A percentile compares a stretch with the other conserved stretches of the same genome.
These are phyloP conservation scores for Antarctomyces pellizariae DNA, from an alignment of 495 filamentous ascomycete genomes.

Conservation along the genomic window DNA sequence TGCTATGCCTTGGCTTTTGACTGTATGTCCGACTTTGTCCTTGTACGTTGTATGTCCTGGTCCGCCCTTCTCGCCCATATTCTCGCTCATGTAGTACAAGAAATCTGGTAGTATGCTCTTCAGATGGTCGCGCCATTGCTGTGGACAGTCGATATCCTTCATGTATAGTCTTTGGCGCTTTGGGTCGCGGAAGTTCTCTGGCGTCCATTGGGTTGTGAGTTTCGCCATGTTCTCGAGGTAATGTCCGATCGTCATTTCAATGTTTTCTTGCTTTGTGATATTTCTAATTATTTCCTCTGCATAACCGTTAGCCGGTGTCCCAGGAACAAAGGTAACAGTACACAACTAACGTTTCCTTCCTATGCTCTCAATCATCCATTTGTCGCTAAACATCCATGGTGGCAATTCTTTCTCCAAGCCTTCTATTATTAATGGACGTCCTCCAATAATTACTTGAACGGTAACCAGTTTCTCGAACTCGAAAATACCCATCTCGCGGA, in stretches of 20 bases:
- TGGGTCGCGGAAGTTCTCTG: constrained; percentile 40
- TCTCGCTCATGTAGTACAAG: constrained; percentile 73
- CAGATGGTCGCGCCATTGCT: constrained; percentile 58
- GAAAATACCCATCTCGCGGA: constrained; percentile 43
- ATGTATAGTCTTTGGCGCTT: constrained; percentile 68
- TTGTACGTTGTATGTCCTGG: constrained; percentile 20
- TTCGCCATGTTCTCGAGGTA: constrained; percentile 66
- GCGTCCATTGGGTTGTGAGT: constrained; percentile 50
- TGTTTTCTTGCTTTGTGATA: constrained; percentile 38
- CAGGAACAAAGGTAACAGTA: not conserved
- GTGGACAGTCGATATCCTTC: constrained; percentile 87
- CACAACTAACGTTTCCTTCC: constrained; percentile 42
- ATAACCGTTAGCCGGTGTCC: constrained; percentile 1
- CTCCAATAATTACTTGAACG: constrained; percentile 56
- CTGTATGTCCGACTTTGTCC: constrained; percentile 19
- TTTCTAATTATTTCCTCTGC: constrained; percentile 46
- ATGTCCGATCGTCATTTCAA: constrained; percentile 63
- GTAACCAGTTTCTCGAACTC: constrained; percentile 61
- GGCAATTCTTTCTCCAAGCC: constrained; percentile 52
- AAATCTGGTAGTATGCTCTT: constrained; percentile 49
- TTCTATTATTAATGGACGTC: constrained; percentile 71
- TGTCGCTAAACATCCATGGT: constrained; percentile 43
- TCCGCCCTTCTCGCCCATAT: constrained; percentile 29
- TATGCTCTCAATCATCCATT: constrained; percentile 54
- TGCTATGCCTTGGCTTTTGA: constrained; percentile 20